Conservation (phyloP, 1,139 yeast genomes). For the Scheffersomyces parashehatae region DNA sequence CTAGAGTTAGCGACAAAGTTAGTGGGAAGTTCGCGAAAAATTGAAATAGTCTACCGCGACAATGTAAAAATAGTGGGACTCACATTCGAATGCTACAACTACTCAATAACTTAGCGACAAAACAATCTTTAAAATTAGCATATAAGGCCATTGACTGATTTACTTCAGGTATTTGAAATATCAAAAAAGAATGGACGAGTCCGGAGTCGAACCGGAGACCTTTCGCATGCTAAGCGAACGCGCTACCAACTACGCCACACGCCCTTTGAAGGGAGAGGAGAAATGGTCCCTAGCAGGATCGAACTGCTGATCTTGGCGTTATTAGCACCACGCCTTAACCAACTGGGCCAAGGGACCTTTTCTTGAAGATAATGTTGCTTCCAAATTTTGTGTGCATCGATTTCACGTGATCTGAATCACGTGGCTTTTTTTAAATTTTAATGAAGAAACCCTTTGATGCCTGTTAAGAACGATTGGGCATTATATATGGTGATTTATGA, state of each 20-base stretch:
- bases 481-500: no score
- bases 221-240: constrained; percentile 89
- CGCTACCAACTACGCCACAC: constrained; percentile 95
- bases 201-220: constrained; percentile 92
- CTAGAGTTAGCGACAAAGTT: no score
- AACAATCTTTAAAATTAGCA: background rate
- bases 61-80: no score
- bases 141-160: no score
- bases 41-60: no score
- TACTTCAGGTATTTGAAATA: background rate
- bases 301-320: constrained; percentile 44
- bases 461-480: no score
- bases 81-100: background rate
- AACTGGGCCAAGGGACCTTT: constrained; percentile 37
- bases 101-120: background rate
- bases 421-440: no score
- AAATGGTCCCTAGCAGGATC: constrained; percentile 28
- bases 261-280: constrained; percentile 43
- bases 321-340: constrained; percentile 41
- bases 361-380: background rate
- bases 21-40: no score
- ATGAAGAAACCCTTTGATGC: no score
- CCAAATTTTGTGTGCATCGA: no score
- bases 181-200: constrained; percentile 63
- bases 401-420: no score